Base-by-base conservation (phyloP, 1,284 basidiomycete genomes). In the Inonotus obliquus region DNA sequence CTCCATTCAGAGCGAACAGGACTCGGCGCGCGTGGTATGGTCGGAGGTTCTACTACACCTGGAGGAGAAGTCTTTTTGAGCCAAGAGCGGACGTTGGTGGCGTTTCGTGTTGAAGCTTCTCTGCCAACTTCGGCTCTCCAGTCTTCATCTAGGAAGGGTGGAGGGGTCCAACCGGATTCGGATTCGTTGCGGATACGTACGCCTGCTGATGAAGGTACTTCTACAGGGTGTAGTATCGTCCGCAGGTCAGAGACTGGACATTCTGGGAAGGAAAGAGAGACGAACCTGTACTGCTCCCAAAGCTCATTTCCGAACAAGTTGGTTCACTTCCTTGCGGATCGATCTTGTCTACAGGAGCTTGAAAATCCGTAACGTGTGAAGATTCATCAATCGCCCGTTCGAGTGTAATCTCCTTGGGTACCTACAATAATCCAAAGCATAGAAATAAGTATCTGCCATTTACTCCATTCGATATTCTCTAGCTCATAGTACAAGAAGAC, bases 381-480 rank as follows among this genome's bases (percentile, higher is more conserved):
- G 45, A 25, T n/a, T 57, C 54, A 49, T 57, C 47, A 57, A 59
- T 21, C 27, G 52, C 51, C 54, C 44, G 49, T 55, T 59, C 49
- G 29, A 54, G 39, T 41, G 59, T 35, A 63, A 79, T 69, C 60
- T 78, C 75, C 71, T 82, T 80, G 57, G 77, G 74, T 49, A 81
- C 76, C 80, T 83, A 77, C 74, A 60, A 54, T 9, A 25, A 66
- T 59, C 14, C 23, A 21, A 19, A 19, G 58, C 4, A 57, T 4
- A 62, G 57, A 63, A 53, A 61, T 64, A 62, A 62, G n/a, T n/a
- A 32, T 32, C 4, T 4, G 32, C 32, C 32, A 32, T 32, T n/a
- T 9, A 9, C 9, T 9, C 32, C 32, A 32, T 32, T 37, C 5
- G 63, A 57, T 64, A 29, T 59, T 11, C 27, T 29, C 21, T n/a